Base-by-base conservation (phyloP, 495 filamentous ascomycete species). In the Friedmanniomyces simplex region DNA sequence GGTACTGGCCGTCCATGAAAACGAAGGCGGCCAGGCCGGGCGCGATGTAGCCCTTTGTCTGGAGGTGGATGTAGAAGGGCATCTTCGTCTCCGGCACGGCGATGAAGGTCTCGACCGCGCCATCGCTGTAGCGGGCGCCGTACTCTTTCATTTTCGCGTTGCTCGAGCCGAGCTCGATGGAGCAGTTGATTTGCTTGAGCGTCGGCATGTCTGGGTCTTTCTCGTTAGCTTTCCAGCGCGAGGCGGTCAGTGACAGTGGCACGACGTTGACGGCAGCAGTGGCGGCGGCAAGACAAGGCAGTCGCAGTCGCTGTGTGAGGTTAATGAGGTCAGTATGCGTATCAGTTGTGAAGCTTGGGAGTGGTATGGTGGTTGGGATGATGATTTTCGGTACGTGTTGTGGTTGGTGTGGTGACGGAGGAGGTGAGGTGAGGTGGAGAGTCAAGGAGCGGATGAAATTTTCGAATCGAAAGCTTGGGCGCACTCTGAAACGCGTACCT, bases 1-100 rank as follows among this genome's bases (percentile, higher is more conserved):
- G 75, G 54, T 75, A 75, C 37, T 67, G 58, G 34, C 76, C 76
- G 52, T 78, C 76, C 26, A 77, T 77, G 63, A 67, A 78, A 28
- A 77, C 73, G 54, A 74, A 77, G 64, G 73, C 71, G 8, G 73
- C 73, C 12, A 78, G 48, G 6, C 76, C 76, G 26, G 69, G 63
- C 13, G 74, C 72, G 26, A 77, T 74, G 66, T 73, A 76, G 18
- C 65, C 69, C 28, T 67, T 41, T 1, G 73, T 71, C 16, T 51
- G 58, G 10, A 78, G 67, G 56, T 69, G 73, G 26, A 78, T 55
- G n/a, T 59, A 63, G 61, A 78, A 78, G 2, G 62, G 59, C 6
- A 62, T 59, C 1, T 63, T 62, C 14, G 52, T 54, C 28, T 64
- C 45, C 16, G 75, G 74, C 12, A 77, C 64, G 7, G 72, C 66